These are phyloP conservation scores for Phytopythium boreale DNA, from an alignment of 352 stramenopile species.

Conservation along the genomic window DNA sequence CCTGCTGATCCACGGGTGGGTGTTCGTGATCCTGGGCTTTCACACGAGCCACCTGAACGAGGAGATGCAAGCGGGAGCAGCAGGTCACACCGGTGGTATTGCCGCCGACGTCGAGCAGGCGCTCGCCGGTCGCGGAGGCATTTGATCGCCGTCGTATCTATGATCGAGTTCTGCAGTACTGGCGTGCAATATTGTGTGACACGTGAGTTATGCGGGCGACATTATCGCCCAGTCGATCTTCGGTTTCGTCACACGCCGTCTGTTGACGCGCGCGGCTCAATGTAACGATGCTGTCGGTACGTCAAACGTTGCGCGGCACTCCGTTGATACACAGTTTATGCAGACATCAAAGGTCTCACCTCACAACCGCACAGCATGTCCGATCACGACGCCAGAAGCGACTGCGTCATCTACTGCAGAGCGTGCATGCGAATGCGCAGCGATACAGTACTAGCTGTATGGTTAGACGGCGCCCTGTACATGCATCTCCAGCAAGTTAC, in stretches of 20 bases:
- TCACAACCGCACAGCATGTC: neutral
- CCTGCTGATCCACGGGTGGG: conserved; percentile 79
- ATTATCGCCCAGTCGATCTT: too few species aligned
- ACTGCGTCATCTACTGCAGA: too few species aligned
- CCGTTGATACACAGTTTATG: neutral
- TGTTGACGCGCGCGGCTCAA: too few species aligned
- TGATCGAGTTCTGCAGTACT: too few species aligned
- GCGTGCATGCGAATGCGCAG: too few species aligned
- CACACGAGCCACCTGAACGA: conserved; percentile 85
- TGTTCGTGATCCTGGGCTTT: conserved; percentile 84
- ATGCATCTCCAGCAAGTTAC: too few species aligned
- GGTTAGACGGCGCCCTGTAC: too few species aligned
- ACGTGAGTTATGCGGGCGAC: too few species aligned
- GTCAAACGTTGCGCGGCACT: neutral
- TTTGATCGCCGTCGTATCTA: neutral
- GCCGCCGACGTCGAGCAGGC: conserved; percentile 4
- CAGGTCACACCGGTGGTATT: conserved; percentile 14
- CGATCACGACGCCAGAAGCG: too few species aligned
- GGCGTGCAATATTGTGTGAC: too few species aligned
- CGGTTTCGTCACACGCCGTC: too few species aligned
- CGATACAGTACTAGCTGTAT: too few species aligned
- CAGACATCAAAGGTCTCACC: neutral
- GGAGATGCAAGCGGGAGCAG: conserved; percentile 49
- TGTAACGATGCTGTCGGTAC: neutral
- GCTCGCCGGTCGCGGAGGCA: neutral